A percentile compares a stretch with the other conserved stretches of the same genome.
Conservation (phyloP, 2,329 filamentous ascomycete species). For the Fusarium haematococcum region DNA sequence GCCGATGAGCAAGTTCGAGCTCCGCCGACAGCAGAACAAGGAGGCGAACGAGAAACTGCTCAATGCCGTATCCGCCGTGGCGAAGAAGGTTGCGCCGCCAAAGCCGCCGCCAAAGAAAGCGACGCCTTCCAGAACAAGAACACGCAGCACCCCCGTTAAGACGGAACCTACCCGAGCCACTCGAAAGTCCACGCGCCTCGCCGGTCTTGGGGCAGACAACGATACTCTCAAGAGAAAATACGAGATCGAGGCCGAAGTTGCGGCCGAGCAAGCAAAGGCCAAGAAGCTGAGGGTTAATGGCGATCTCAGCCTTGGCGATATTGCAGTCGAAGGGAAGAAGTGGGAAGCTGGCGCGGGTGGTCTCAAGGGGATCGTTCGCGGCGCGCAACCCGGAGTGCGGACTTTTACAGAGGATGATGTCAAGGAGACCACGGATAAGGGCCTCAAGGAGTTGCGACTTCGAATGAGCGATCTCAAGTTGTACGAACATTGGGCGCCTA, state of each 20-base stretch:
- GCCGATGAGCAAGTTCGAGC: slow-evolving; percentile 85
- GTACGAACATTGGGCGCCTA: slow-evolving; percentile 87
- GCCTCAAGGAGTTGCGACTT: slow-evolving; percentile 77
- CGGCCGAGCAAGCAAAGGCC: slow-evolving; percentile 58
- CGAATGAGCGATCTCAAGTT: slow-evolving; percentile 82
- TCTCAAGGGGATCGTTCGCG: slow-evolving; percentile 68
- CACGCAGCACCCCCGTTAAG: slow-evolving; percentile 57
- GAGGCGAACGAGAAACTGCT: slow-evolving; percentile 85
- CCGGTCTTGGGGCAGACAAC: slow-evolving; percentile 64
- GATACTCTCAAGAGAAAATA: slow-evolving; percentile 62
- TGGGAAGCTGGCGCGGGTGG: slow-evolving; percentile 78
- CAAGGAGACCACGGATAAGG: slow-evolving; percentile 81
- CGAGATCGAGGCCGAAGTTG: slow-evolving; percentile 60
- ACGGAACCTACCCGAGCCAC: slow-evolving; percentile 63
- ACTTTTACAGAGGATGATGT: slow-evolving; percentile 91
- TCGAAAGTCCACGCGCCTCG: slow-evolving; percentile 69
- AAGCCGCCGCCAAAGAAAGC: slow-evolving; percentile 57
- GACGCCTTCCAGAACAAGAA: slow-evolving; percentile 49
- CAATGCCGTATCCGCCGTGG: slow-evolving; percentile 78
- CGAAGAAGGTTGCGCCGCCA: slow-evolving; percentile 77
- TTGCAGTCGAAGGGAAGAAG: slow-evolving; percentile 82
- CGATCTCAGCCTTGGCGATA: slow-evolving; percentile 78
- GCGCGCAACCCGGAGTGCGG: slow-evolving; percentile 81
- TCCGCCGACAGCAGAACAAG: slow-evolving; percentile 86
- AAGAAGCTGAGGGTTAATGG: slow-evolving; percentile 69